These are phyloP conservation scores for Epipyxis sp. DNA, from an alignment of 108 stramenopile species.

Conservation along the genomic window DNA sequence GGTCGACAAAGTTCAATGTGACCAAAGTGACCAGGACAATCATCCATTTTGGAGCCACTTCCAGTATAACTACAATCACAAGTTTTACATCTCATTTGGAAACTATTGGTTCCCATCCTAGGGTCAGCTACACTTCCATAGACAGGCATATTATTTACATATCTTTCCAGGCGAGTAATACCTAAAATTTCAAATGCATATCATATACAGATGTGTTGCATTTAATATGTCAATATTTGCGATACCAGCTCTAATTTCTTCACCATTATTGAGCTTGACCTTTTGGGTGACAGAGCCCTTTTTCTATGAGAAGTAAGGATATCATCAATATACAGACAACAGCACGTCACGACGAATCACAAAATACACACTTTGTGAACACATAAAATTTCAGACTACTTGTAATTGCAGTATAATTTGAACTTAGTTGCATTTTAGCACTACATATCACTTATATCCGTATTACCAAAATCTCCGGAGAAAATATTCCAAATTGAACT, in stretches of 20 bases:
- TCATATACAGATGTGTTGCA: no score
- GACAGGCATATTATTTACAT: conserved; percentile 77
- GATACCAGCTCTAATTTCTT: conserved; percentile 83
- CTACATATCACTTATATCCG: no score
- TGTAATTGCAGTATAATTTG: no score
- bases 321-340: no score
- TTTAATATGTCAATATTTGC: no score
- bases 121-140: conserved; percentile 96
- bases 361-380: no score
- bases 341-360: no score
- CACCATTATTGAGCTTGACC: conserved; percentile 72
- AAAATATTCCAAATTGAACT: conserved; percentile 91
- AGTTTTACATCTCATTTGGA: conserved; percentile 45
- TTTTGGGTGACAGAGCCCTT: conserved; percentile 90
- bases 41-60: conserved; percentile 58
- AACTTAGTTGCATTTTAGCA: no score
- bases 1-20: conserved; percentile 71
- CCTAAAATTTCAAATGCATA: no score
- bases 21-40: conserved; percentile 96
- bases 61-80: conserved; percentile 53
- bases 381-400: no score
- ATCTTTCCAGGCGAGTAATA: conserved; percentile 72
- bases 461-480: conserved; percentile 96
- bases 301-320: no score
- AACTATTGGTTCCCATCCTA: conserved; percentile 71